Percentiles rank a stretch among this genome's conserved stretches.
These are phyloP conservation scores for Vigna mungo DNA, from an alignment of 306 rosid genomes.

Conservation along the genomic window DNA sequence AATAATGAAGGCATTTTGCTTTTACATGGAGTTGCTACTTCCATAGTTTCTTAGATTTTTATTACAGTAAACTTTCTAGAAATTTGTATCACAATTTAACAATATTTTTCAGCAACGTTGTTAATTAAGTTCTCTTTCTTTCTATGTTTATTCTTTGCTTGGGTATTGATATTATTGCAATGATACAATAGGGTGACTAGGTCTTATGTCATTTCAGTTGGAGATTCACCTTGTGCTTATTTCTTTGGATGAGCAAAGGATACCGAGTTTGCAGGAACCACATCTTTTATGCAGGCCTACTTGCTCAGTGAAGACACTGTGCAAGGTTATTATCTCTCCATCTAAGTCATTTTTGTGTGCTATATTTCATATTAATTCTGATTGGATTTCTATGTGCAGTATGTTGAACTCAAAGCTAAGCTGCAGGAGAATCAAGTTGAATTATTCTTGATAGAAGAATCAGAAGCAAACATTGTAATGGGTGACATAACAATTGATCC, in stretches of 20 bases:
- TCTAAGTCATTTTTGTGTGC: constrained; percentile 16
- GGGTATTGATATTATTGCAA: background rate
- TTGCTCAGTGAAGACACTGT: constrained; percentile 55
- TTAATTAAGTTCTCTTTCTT: background rate
- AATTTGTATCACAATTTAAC: too few species aligned
- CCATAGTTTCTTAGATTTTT: too few species aligned
- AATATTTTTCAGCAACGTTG: background rate
- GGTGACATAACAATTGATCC: constrained; percentile 49
- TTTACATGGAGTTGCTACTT: too few species aligned
- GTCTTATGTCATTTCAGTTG: constrained; percentile 51
- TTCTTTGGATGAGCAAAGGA: constrained; percentile 63
- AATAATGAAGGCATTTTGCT: too few species aligned
- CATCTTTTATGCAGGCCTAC: constrained; percentile 69
- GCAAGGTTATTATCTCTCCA: constrained; percentile 58
- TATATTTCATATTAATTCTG: constrained; percentile 10
- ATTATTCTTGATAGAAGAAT: constrained; percentile 59
- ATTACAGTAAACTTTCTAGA: too few species aligned
- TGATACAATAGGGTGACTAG: constrained; percentile 19
- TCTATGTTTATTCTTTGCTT: constrained; percentile 27
- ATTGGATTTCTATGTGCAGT: constrained; percentile 46
- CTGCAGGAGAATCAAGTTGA: constrained; percentile 56
- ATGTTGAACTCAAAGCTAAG: constrained; percentile 58
- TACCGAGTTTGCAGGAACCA: constrained; percentile 63
- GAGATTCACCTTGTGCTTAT: constrained; percentile 61
- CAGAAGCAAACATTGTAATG: constrained; percentile 36